These are phyloP conservation scores for Catunica adiposa DNA, from an alignment of 2,329 filamentous ascomycete species.

Conservation along the genomic window DNA sequence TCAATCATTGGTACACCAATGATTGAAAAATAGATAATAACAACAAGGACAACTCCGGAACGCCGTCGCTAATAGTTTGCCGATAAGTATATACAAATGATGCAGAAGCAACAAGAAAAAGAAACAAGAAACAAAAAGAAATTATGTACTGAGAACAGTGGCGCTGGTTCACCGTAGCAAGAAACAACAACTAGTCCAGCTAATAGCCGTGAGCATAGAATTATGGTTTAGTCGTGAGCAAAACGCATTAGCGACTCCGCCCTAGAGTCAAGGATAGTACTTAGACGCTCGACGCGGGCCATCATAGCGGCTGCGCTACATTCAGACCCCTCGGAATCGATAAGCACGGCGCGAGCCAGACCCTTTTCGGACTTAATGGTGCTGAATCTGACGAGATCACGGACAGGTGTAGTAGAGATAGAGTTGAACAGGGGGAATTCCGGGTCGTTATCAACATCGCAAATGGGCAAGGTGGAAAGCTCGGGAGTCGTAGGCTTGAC, in stretches of 20 bases:
- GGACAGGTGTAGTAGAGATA: constrained; percentile 21
- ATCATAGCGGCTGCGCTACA: constrained; percentile 28
- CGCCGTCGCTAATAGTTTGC: constrained; percentile 13
- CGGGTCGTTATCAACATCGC: constrained; percentile 33
- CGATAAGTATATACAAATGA: constrained; percentile 9
- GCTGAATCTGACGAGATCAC: constrained; percentile 34
- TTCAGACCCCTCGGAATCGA: constrained; percentile 39
- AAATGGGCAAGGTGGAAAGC: constrained; percentile 18
- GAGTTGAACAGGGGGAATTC: constrained; percentile 45
- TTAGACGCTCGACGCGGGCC: constrained; percentile 34
- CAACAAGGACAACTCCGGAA: constrained; percentile 10
- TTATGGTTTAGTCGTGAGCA: constrained; percentile 3
- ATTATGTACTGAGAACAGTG: not conserved
- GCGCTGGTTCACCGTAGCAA: constrained; percentile 7
- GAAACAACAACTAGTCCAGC: constrained; percentile 13
- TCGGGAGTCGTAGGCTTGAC: constrained; percentile 22
- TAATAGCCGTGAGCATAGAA: constrained; percentile 6
- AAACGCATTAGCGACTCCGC: constrained; percentile 13
- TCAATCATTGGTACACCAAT: not conserved
- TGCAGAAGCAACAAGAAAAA: constrained; percentile 5
- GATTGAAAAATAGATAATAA: constrained; percentile 4
- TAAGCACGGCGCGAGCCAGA: constrained; percentile 44
- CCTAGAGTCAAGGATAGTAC: constrained; percentile 17
- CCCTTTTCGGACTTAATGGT: constrained; percentile 48
- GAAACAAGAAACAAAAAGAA: constrained; percentile 7